Evolutionary conservation across 1,284 basidiomycete genomes (phyloP), one percentile per base, ranked within the genome.

Genomic region (Schizophyllum amplum): DNA sequence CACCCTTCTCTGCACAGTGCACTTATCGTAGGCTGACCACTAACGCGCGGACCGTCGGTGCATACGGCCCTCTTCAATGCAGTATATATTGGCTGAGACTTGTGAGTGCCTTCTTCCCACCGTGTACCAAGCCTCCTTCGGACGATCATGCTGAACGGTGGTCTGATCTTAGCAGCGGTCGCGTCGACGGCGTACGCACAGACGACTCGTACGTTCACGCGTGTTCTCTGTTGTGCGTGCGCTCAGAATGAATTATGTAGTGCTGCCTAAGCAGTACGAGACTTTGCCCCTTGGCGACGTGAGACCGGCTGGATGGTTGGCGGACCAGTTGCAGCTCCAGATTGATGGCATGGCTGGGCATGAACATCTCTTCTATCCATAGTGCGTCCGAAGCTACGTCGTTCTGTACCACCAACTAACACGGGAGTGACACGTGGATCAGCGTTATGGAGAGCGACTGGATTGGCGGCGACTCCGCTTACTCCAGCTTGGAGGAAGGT

Each of bases 401-500:
- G 42, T 46, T 46, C n/a, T n/a, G 11, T n/a, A 11, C 42, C 42
- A 46, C n/a, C n/a, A n/a, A n/a, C n/a, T n/a, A n/a, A n/a, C n/a
- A n/a, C n/a, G n/a, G n/a, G n/a, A n/a, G n/a, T n/a, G n/a, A n/a
- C n/a, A n/a, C n/a, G n/a, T n/a, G n/a, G n/a, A n/a, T n/a, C 24
- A 50, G 24, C 46, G 15, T 47, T 26, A 47, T 53, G 47, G 5
- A 81, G 57, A 80, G 74, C 3, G 80, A 82, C 62, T 82, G 80
- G 80, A 74, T 71, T 7, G 79, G 80, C 9, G 80, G 80, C 1
- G 63, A 67, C 46, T 77, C 77, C 4, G 73, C 70, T 55, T 83
- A 82, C 61, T 82, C 80, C 11, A 73, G 68, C 59, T 64, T 82
- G 20, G 80, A 82, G 69, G 80, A 82, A 76, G 80, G 80, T 79